Percentiles rank a stretch among this genome's conserved stretches.
phyloP scores from a whole-genome alignment of 2,329 filamentous ascomycete species.

The Byssoonygena ceratinophila region DNA sequence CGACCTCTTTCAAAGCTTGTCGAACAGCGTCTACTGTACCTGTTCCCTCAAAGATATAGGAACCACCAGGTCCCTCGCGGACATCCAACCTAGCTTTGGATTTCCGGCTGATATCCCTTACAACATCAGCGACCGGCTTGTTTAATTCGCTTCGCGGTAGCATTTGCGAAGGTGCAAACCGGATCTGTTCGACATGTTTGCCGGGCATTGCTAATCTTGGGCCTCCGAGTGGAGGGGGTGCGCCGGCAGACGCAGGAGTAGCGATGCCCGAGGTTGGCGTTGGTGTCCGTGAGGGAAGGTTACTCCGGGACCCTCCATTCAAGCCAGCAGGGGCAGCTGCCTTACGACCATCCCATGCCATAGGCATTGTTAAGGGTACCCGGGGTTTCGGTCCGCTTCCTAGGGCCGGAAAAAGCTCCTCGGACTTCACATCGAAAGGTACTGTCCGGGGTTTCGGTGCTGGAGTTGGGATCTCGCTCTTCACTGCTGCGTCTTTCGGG shows the following conservation, averaged over 20 bases:
- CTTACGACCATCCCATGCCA: slow-evolving; percentile 65
- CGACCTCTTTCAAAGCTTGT: slow-evolving; percentile 79
- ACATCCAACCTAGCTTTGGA: slow-evolving; percentile 79
- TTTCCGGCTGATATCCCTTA: slow-evolving; percentile 85
- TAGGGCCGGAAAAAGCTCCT: slow-evolving; percentile 88
- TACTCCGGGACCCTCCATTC: slow-evolving; percentile 36
- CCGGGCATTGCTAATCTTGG: slow-evolving; percentile 66
- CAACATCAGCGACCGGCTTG: slow-evolving; percentile 71
- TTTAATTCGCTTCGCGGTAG: slow-evolving; percentile 67
- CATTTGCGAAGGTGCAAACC: slow-evolving; percentile 64
- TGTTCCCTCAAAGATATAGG: slow-evolving; percentile 70
- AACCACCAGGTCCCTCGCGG: slow-evolving; percentile 59
- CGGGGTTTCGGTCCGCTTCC: slow-evolving; percentile 58
- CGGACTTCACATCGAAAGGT: slow-evolving; percentile 68
- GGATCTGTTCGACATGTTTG: slow-evolving; percentile 66
- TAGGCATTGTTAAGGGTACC: slow-evolving; percentile 50
- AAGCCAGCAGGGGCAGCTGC: slow-evolving; percentile 32
- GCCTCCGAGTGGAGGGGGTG: slow-evolving; percentile 22
- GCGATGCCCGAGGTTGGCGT: slow-evolving; percentile 50
- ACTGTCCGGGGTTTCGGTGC: slow-evolving; percentile 32
- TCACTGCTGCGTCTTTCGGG: slow-evolving; percentile 38
- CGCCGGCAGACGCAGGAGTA: slow-evolving; percentile 19
- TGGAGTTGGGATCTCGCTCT: slow-evolving; percentile 41
- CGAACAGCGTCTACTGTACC: slow-evolving; percentile 75
- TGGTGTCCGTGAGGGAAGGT: slow-evolving; percentile 44